Evolutionary conservation across 2,329 filamentous ascomycete species (phyloP), one percentile per base, ranked within the genome.

Genomic region (Penicillium sp.): DNA sequence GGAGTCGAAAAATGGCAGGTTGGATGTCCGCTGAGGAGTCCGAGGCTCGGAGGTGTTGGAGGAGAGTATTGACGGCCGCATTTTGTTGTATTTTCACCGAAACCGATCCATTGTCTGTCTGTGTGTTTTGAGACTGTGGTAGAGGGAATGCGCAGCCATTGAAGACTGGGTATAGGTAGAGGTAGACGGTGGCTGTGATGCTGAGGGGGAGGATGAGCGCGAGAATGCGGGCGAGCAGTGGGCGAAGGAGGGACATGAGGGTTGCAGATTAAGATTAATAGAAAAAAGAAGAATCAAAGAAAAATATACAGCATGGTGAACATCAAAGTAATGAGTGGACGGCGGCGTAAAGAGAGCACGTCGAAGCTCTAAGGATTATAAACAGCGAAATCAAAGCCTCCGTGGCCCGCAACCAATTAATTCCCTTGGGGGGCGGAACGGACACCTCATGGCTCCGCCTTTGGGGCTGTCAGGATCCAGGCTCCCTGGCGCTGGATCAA

Each of bases 101-200:
- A 2, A 35, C 19, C 2, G 43, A 32, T 2, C 25, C 3, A 23
- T 27, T 26, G 28, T 20, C 23, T 29, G 33, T 15, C 14, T 25
- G 19, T 31, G 36, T 15, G 14, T 39, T 45, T 31, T 43, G 36
- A 18, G 45, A 36, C 16, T 34, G 33, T 32, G 75, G 50, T 71
- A 60, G 63, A 8, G 90, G 87, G 66, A 96, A 97, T 25, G 78
- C 81, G 72, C 90, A 97, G 58, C 79, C 78, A 51, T 81, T 77
- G 59, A 95, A 84, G 53, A 87, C 59, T 7, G 93, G 90, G 62
- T 94, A 97, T 26, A 91, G 73, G 70, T 96, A 96, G 37, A 97
- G 76, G 69, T 90, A 94, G 51, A 82, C 56, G 36, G 86, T 87
- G 58, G 80, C 79, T 49, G 80, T 68, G 59, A 91, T 56, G 43